Base-by-base conservation (phyloP, 371 early-diverging fungal genomes). In the Saksenaea vasiformis region DNA sequence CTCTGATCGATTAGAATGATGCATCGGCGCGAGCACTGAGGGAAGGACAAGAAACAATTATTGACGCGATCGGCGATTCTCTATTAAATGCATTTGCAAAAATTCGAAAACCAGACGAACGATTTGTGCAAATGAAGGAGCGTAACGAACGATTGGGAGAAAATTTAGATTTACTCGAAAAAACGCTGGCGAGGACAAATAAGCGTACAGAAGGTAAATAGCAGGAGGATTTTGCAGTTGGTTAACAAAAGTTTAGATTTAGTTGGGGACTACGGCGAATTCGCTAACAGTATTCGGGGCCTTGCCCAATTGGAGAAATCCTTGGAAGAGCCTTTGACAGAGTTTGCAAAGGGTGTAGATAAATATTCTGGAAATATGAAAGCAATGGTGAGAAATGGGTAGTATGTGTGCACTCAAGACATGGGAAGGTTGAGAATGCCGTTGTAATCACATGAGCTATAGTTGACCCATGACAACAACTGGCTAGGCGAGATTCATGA, bases 51-150 rank as follows among this genome's bases (percentile, higher is more conserved):
- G 84, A 88, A 27, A 91, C 95, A 15, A 79, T 97, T 71, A 74
- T 82, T 1, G 98, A 97, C 56, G 88, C 87, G 51, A 73, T 98
- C 31, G 87, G 94, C n/a, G 98, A 98, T 73, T 89, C 85, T 3
- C 65, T 98, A 19, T 60, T 97, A 17, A 97, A 96, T 70, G 93
- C 95, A 11, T 95, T 96, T 70, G 79, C 91, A 26, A 96, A 94
- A 79, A 89, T 96, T 55, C 90, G 90, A 69, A 90, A 92, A 66
- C 93, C 90, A 5, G 97, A 97, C 47, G 89, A 90, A 61, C 78
- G 85, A 58, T 97, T 96, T 76, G 72, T 90, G 14, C 86, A 90
- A 59, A 92, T 95, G 85, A 82, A 87, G 35, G 94, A 94, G 28
- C 81, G 82, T 17, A 79, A 92, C 1, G 90, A 90, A 2, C 88